Evolutionary conservation across 2,329 filamentous ascomycete species (phyloP).

Genomic region (Colletotrichum theobromicola): DNA sequence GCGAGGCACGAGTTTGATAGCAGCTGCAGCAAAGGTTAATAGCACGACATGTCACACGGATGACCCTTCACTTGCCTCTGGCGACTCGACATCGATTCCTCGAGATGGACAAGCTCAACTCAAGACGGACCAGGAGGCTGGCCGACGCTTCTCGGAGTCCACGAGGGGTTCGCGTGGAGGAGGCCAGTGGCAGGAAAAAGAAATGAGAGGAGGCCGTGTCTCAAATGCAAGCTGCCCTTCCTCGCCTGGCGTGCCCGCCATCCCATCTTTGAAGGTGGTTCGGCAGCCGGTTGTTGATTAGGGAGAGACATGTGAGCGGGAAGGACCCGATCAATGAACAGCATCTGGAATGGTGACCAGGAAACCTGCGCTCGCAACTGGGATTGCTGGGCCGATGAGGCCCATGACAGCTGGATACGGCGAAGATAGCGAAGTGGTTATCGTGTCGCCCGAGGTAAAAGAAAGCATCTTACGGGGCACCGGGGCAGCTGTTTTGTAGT

Average conservation of each 20-base stretch:
- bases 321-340: constrained; percentile 13
- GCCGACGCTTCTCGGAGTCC: not conserved
- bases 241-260: not conserved
- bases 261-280: not conserved
- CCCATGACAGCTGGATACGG: not conserved
- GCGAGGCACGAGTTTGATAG: not conserved
- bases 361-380: not conserved
- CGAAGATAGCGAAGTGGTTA: not conserved
- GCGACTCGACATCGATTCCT: not conserved
- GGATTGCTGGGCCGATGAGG: not conserved
- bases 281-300: not conserved
- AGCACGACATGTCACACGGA: constrained; percentile 19
- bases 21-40: constrained; percentile 21
- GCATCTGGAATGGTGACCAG: constrained; percentile 9
- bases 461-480: not conserved
- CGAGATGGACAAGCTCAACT: not conserved
- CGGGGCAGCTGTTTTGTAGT: not conserved
- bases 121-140: not conserved
- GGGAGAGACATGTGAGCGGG: constrained; percentile 4
- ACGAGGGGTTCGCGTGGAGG: constrained; percentile 8
- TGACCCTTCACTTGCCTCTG: not conserved
- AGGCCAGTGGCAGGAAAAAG: not conserved
- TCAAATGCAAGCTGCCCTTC: not conserved
- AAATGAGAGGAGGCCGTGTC: constrained; percentile 6
- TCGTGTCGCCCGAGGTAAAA: not conserved